phyloP scores from a whole-genome alignment of 495 filamentous ascomycete genomes.

The Parachaetomium inaequale region DNA sequence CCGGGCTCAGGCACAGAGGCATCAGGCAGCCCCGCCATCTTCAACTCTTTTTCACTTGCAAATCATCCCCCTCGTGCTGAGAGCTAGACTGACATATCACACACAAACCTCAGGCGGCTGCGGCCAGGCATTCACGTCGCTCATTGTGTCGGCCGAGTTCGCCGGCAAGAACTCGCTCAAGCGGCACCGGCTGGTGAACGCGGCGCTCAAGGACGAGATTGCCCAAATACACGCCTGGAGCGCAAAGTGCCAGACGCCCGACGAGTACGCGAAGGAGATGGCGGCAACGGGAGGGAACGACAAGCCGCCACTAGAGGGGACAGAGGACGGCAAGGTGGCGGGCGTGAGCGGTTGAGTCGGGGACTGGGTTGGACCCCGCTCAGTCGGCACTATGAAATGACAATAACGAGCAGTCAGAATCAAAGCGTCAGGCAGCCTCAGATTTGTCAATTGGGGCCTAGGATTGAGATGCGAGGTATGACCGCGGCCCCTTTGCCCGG shows the following conservation, averaged over 20 bases:
- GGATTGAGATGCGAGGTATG: too few relatives aligned
- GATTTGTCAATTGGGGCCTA: too few relatives aligned
- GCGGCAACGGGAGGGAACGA: conserved; percentile 31
- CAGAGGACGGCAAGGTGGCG: conserved; percentile 39
- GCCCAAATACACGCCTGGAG: conserved; percentile 97
- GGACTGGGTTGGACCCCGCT: neutral
- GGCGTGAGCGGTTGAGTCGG: conserved; percentile 37
- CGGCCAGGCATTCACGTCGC: conserved; percentile 88
- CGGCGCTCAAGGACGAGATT: conserved; percentile 85
- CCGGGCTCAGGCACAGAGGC: neutral
- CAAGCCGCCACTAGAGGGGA: conserved; percentile 42
- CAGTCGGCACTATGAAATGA: too few relatives aligned
- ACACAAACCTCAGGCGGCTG: conserved; percentile 69
- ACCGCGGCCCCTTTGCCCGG: too few relatives aligned
- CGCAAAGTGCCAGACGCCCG: conserved; percentile 91
- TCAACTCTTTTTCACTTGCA: neutral
- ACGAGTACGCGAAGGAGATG: conserved; percentile 80
- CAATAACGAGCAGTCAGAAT: too few relatives aligned
- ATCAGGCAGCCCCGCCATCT: neutral
- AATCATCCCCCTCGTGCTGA: neutral
- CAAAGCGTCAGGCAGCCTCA: too few relatives aligned
- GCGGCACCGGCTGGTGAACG: conserved; percentile 85
- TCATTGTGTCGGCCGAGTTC: conserved; percentile 87
- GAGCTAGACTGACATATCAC: conserved; percentile 7
- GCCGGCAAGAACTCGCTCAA: conserved; percentile 82